Evolutionary conservation across 2,329 filamentous ascomycete genomes (phyloP).

Genomic region (Hypoxylon sp.): DNA sequence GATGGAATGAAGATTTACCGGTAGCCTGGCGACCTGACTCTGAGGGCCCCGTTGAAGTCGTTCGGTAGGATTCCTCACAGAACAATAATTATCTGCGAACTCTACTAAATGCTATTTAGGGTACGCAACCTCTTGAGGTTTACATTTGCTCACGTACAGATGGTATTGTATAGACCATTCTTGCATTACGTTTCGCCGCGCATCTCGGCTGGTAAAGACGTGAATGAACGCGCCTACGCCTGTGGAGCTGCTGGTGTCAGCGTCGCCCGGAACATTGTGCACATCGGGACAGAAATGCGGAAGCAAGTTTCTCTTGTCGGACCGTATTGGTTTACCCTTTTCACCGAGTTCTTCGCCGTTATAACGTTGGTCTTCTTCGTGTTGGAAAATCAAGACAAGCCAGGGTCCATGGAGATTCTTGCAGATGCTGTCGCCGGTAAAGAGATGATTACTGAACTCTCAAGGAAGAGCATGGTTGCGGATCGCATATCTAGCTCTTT

Average conservation of each 20-base stretch:
- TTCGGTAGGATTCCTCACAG: constrained; percentile 69
- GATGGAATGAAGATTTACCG: constrained; percentile 77
- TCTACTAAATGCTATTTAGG: constrained; percentile 52
- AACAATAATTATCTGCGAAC: neutral
- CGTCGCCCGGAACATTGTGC: constrained; percentile 79
- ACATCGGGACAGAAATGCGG: constrained; percentile 83
- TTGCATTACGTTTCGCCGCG: constrained; percentile 83
- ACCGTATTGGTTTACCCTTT: constrained; percentile 89
- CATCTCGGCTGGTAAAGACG: constrained; percentile 64
- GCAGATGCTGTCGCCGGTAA: constrained; percentile 88
- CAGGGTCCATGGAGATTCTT: constrained; percentile 81
- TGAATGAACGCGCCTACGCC: constrained; percentile 84
- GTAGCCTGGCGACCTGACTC: constrained; percentile 82
- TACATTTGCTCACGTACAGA: constrained; percentile 85
- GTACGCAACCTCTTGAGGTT: constrained; percentile 82
- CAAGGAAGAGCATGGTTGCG: constrained; percentile 87
- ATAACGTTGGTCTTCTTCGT: constrained; percentile 84
- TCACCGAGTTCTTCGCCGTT: constrained; percentile 85
- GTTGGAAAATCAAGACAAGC: constrained; percentile 81
- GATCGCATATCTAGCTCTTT: constrained; percentile 85
- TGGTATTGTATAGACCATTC: constrained; percentile 86
- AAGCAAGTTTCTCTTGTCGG: constrained; percentile 80
- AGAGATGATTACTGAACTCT: constrained; percentile 82
- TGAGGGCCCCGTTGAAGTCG: constrained; percentile 79
- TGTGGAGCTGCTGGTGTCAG: constrained; percentile 74